Percentiles rank a stretch among this genome's conserved stretches.
Conservation (phyloP, 306 rosid genomes). For the Citrullus mucosospermus region DNA sequence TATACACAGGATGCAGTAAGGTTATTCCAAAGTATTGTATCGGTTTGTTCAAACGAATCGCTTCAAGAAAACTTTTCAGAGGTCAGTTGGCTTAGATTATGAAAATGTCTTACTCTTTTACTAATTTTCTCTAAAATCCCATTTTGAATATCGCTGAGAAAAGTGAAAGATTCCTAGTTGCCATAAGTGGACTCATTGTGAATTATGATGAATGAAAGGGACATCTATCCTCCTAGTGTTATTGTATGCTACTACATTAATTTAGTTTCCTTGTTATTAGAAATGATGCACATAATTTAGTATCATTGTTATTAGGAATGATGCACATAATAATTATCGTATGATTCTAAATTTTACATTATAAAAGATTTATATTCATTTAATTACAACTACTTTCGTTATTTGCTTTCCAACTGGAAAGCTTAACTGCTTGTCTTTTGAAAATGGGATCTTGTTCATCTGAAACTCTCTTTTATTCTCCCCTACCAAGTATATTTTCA, state of each 20-base stretch:
- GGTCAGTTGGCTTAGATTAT: slow-evolving; percentile 34
- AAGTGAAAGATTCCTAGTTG: neutral
- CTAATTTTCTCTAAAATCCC: neutral
- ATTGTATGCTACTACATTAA: neutral
- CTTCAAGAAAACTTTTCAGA: slow-evolving; percentile 33
- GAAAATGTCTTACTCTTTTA: neutral
- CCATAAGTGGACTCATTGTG: neutral
- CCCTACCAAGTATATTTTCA: slow-evolving; percentile 1
- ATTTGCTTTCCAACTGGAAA: neutral
- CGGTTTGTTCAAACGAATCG: slow-evolving; percentile 44
- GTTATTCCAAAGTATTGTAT: slow-evolving; percentile 35
- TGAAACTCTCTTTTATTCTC: neutral
- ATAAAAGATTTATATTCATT: neutral
- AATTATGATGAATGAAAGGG: neutral
- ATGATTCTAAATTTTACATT: neutral
- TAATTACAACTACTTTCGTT: neutral
- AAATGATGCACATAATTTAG: neutral
- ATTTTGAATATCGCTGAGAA: neutral
- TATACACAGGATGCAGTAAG: slow-evolving; percentile 43
- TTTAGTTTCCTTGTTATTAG: too few relatives aligned
- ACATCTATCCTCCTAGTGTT: neutral
- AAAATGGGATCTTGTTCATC: neutral
- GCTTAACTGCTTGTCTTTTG: neutral
- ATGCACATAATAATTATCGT: neutral
- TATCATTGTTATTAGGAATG: too few relatives aligned